Base-by-base conservation (phyloP, 2,329 filamentous ascomycete species). In the Trichoderma afroharzianum region DNA sequence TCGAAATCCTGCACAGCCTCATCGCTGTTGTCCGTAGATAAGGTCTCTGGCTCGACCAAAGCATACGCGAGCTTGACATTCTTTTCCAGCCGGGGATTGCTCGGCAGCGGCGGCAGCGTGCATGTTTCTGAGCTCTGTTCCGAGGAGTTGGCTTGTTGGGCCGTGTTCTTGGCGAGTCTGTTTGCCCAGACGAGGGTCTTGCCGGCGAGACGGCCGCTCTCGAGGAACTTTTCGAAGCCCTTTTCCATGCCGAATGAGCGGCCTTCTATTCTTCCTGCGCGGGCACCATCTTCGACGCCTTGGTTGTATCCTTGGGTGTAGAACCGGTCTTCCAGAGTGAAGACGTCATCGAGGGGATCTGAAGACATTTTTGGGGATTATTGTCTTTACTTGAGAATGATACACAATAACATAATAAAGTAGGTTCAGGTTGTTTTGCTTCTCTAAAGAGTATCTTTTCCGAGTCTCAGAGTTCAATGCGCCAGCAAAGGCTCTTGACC, bases 1-100 rank as follows among this genome's bases (percentile, higher is more conserved):
- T 99, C 96, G 77, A 97, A 95, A 77, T 98, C 95, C 64, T 92
- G 92, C 26, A 99, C 94, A 0, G 92, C 91, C 61, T 97, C 93
- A 78, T 98, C 95, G 5, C 89, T 92, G 79, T 99, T 99, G 72
- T 91, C 87, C 24, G 91, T 95, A 18, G 91, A 90, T 57, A 98
- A 82, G 1, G 90, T 95, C 6, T 90, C 90, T 0, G 91, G 91
- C 79, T 97, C 94, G 3, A 94, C 90, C 15, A 98, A 85, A 28
- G 92, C 91, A 73, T 94, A 91, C 11, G 98, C 85, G 8, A 90
- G 88, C 36, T 88, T 85, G 70, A 98, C 82, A 77, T 98, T 95
- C 81, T 92, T 95, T 71, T 88, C 86, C 7, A 98, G 83, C 36
- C 95, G 87, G 1, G 89, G 81, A 74, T 91, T 94, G 39, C 80